Evolutionary conservation across 345 rosid species (phyloP).

Genomic region (Fremontodendron californicum): DNA sequence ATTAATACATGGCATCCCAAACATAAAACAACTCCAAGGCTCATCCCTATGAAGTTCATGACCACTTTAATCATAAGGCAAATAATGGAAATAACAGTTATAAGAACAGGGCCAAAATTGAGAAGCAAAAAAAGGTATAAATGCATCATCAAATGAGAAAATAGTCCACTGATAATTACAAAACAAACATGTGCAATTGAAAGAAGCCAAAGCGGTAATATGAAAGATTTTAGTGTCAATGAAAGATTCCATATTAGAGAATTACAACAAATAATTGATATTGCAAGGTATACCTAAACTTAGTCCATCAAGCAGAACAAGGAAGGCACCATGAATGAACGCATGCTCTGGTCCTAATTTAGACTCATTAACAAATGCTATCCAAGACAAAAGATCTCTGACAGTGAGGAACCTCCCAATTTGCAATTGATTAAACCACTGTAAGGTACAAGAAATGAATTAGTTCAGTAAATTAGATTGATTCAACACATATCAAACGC

Average conservation of each 20-base stretch:
- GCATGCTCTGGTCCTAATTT: conserved; percentile 57
- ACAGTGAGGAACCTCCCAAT: conserved; percentile 77
- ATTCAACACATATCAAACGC: not conserved
- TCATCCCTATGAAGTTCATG: not conserved
- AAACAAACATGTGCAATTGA: not conserved
- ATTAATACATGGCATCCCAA: not conserved
- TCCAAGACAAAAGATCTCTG: conserved; percentile 94
- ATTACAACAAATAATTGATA: not conserved
- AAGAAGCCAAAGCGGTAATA: not conserved
- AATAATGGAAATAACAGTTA: not conserved
- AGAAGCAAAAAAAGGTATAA: not conserved
- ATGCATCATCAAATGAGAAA: not conserved
- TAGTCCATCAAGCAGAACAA: conserved; percentile 87
- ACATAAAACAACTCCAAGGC: not conserved
- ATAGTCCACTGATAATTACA: not conserved
- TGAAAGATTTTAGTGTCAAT: not conserved
- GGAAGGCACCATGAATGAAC: conserved; percentile 84
- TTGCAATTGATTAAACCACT: conserved; percentile 81
- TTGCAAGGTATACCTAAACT: conserved; percentile 56
- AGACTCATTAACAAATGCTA: conserved; percentile 57
- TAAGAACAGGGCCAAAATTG: not conserved
- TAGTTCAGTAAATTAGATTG: conserved; percentile 16
- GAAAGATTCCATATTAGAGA: not conserved
- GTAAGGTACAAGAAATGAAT: conserved; percentile 28
- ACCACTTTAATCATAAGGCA: not conserved